Percentiles rank a stretch among this genome's conserved stretches.
phyloP scores from a whole-genome alignment of 371 early-diverging fungal species.

The Batkoa obscura region DNA sequence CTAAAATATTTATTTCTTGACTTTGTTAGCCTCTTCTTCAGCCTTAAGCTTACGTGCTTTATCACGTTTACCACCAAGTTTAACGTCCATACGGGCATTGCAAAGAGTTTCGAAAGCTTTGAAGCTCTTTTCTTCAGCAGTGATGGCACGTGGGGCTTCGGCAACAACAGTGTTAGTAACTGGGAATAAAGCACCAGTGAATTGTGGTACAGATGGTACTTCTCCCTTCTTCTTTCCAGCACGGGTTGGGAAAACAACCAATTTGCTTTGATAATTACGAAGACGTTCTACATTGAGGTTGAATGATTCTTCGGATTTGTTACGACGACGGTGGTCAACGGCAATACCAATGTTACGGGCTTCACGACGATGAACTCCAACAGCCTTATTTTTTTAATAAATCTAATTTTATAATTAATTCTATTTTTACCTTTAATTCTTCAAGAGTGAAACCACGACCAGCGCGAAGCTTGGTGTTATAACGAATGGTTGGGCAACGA shows the following conservation, averaged over 20 bases:
- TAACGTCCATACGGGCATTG: conserved; percentile 67
- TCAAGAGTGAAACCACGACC: conserved; percentile 98
- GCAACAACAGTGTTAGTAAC: conserved; percentile 39
- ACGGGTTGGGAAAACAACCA: conserved; percentile 90
- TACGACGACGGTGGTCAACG: conserved; percentile 97
- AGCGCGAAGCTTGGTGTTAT: conserved; percentile 97
- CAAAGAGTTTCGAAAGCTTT: conserved; percentile 75
- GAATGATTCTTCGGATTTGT: conserved; percentile 90
- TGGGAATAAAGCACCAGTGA: conserved; percentile 50
- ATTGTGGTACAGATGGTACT: conserved; percentile 50
- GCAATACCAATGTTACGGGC: conserved; percentile 96
- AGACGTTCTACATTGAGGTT: conserved; percentile 92
- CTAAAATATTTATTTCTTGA: conserved; percentile 36
- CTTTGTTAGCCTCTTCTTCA: conserved; percentile 74
- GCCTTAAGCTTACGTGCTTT: conserved; percentile 59
- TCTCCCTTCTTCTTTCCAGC: conserved; percentile 70
- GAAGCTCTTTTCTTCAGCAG: conserved; percentile 62
- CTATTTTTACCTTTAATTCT: conserved; percentile 73
- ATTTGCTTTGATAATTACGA: conserved; percentile 85
- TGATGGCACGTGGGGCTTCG: conserved; percentile 66
- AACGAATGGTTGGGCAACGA: conserved; percentile 92
- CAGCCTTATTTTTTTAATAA: conserved; percentile 32
- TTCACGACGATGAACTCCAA: conserved; percentile 85
- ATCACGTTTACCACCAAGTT: conserved; percentile 68
- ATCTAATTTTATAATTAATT: neutral